Evolutionary conservation across 75 land plant species (phyloP), one percentile per base, ranked within the genome.

Genomic region (Pinus albicaulis): DNA sequence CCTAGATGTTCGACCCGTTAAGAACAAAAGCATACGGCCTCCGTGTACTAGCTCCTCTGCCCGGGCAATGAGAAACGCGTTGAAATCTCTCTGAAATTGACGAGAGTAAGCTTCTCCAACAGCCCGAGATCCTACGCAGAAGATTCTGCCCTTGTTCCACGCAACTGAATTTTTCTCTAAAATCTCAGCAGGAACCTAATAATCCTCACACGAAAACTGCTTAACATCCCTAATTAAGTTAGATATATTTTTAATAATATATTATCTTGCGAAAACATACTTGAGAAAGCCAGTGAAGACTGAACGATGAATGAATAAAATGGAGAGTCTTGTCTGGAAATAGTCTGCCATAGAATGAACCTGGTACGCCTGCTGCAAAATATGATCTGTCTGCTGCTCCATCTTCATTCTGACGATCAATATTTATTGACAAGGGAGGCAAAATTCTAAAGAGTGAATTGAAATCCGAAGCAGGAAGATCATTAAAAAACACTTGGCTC

Each of bases 271-370:
- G 44, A 25, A 41, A 70, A 70, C 22, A n/a, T 74, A 78, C 74
- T 75, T 78, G 56, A 11, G 90, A 88, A 11, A 86, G 81, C 88
- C 90, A 88, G 34, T 88, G 87, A 4, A 88, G 60, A 3, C 77
- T 53, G 57, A 34, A 76, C 0, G 85, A 73, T 0, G 80, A 80
- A 70, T 79, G 72, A 4, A 75, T 73, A 38, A 86, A 55, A 28
- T 88, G 79, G 53, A 88, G 57, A 48, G 74, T 70, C 0, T 70
- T 73, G 7, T 34, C 14, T 3, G 90, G 90, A 63, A 88, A 86
- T 3, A 86, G 48, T 2, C 85, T 76, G 0, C 69, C 80, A 64
- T 88, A 25, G 22, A 86, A 85, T 20, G 90, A 82, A 10, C 90
- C 90, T 0, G 88, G 83, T 7, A 80, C 88, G 19, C 76, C 87